Evolutionary conservation across 2,329 filamentous ascomycete genomes (phyloP), one percentile per base, ranked within the genome.

Genomic region (Rhynchosporium agropyri): DNA sequence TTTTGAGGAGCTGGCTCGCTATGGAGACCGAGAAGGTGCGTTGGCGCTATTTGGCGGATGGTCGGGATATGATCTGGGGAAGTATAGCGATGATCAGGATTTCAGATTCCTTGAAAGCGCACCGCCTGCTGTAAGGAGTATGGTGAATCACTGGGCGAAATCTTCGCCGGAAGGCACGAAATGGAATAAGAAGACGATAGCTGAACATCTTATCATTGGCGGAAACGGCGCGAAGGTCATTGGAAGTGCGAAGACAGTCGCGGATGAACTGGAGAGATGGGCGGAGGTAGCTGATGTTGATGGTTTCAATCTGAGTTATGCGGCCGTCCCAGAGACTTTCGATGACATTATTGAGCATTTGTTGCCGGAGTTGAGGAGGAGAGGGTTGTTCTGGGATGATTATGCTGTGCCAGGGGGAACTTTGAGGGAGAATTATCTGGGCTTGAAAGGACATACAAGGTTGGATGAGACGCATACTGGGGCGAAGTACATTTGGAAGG

Each of bases 1-100:
- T 74, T 84, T 87, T 58, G 76, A 79, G 0, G 84, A 89, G 4
- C 86, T 85, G 64, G 78, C 81, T 9, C 80, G 81, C 61, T 84
- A 89, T 70, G 89, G 86, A 0, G 83, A 82, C 1, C 79, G 83
- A 48, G 89, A 88, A 67, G 89, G 89, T 2, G 89, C 88, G 0
- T 72, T 91, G 62, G 86, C 88, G 1, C 74, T 91, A 20, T 92
- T 91, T 69, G 87, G 88, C 26, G 89, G 89, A 1, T 92, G 89
- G 88, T 91, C 89, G 0, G 89, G 86, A 0, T 86, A 88, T 53
- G 84, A 89, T 71, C 75, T 89, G 29, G 77, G 80, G 6, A 76
- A 80, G 49, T 89, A 88, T 67, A 81, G 77, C 0, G 85, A 89
- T 31, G 85, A 89, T 48, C 81, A 89, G 70, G 86, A 89, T 71